Conservation (phyloP, 176 grass and related monocot genomes). For the Sorghum bicolor region DNA sequence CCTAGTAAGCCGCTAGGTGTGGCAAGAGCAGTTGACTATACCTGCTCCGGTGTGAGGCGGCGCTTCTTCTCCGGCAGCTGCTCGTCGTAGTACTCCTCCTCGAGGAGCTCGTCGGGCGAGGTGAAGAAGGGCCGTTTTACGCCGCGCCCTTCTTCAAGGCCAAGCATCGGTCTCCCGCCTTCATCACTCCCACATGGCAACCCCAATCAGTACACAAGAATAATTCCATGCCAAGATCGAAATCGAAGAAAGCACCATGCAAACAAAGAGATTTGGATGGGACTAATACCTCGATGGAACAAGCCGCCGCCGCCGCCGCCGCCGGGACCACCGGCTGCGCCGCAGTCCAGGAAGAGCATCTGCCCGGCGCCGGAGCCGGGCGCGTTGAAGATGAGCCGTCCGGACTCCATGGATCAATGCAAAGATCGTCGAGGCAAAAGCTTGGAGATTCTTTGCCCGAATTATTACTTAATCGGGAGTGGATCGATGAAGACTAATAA, state of each 20-base stretch:
- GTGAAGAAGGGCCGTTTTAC: slow-evolving; percentile 89
- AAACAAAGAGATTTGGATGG: slow-evolving; percentile 15
- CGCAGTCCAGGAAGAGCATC: slow-evolving; percentile 72
- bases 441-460: slow-evolving; percentile 35
- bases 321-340: slow-evolving; percentile 14
- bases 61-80: slow-evolving; percentile 97
- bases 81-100: slow-evolving; percentile 98
- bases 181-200: slow-evolving; percentile 53
- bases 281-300: slow-evolving; percentile 56
- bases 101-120: slow-evolving; percentile 78
- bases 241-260: not conserved
- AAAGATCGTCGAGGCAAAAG: not conserved
- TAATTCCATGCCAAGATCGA: not conserved
- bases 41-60: slow-evolving; percentile 91
- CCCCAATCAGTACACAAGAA: slow-evolving; percentile 32
- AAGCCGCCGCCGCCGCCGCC: slow-evolving; percentile 24
- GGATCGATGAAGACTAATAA: not conserved
- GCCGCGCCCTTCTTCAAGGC: slow-evolving; percentile 55
- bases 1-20: not conserved
- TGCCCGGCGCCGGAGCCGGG: slow-evolving; percentile 44
- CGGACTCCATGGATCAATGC: slow-evolving; percentile 61
- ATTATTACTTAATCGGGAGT: not conserved
- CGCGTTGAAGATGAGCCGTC: slow-evolving; percentile 77
- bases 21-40: not conserved
- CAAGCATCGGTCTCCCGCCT: slow-evolving; percentile 56